Conservation (phyloP, 2,329 filamentous ascomycete genomes). For the Hypoxylon sp. region DNA sequence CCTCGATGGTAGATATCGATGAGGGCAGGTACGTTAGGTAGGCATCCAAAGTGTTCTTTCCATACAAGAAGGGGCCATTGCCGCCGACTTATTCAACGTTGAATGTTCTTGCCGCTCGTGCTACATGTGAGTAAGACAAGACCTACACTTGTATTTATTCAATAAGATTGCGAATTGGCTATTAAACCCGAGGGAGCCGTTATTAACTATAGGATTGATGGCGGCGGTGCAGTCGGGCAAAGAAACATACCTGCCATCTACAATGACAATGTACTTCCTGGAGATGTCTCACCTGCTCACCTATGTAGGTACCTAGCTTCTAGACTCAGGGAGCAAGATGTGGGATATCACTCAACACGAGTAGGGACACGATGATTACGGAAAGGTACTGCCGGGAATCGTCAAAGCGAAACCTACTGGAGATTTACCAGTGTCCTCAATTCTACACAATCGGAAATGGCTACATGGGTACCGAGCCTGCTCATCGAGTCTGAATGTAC, state of each 20-base stretch:
- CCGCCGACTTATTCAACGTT: neutral
- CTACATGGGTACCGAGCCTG: constrained; percentile 5
- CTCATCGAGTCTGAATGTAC: constrained; percentile 4
- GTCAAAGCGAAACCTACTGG: neutral
- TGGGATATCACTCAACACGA: neutral
- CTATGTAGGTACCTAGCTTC: neutral
- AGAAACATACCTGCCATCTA: neutral
- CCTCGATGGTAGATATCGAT: neutral
- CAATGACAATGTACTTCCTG: neutral
- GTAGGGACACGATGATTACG: neutral
- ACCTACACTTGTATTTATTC: neutral
- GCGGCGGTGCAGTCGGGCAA: neutral
- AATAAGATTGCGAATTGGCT: neutral
- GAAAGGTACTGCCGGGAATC: neutral
- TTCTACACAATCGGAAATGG: constrained; percentile 25
- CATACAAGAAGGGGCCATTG: neutral
- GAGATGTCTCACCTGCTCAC: neutral
- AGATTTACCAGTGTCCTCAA: constrained; percentile 31
- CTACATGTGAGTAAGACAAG: too few relatives aligned
- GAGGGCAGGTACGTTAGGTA: constrained; percentile 1
- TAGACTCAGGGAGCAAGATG: neutral
- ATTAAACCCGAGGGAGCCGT: neutral
- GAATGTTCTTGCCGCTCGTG: too few relatives aligned
- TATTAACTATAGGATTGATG: neutral
- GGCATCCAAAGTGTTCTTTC: too few relatives aligned